Conservation (phyloP, 495 filamentous ascomycete genomes). For the Hyaloscypha bicolor region DNA sequence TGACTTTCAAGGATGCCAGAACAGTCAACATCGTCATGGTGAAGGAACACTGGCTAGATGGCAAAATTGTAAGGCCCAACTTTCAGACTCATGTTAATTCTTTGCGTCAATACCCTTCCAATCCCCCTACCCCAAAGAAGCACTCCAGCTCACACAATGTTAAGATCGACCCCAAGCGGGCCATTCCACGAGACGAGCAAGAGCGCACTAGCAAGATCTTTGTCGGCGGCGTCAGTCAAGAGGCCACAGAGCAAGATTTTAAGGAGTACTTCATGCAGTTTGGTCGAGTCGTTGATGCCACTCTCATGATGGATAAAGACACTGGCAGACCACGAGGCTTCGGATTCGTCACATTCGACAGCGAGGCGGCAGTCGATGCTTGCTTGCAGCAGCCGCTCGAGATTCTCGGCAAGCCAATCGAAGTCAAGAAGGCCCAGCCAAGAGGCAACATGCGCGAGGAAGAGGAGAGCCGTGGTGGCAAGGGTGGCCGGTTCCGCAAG, state of each 20-base stretch:
- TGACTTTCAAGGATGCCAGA: conserved; percentile 96
- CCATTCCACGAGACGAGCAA: conserved; percentile 96
- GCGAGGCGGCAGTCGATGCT: conserved; percentile 90
- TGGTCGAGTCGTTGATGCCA: conserved; percentile 93
- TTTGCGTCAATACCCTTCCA: conserved; percentile 11
- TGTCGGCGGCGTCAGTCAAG: conserved; percentile 95
- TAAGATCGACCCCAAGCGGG: conserved; percentile 96
- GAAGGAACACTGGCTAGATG: conserved; percentile 97
- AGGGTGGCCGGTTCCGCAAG: conserved; percentile 47
- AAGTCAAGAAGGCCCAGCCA: conserved; percentile 97
- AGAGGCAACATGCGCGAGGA: conserved; percentile 93
- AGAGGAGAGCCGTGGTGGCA: conserved; percentile 62
- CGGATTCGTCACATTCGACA: conserved; percentile 98
- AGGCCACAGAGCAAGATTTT: conserved; percentile 93
- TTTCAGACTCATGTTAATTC: conserved; percentile 19
- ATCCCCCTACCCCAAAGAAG: conserved; percentile 1
- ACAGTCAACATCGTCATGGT: conserved; percentile 99
- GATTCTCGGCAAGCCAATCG: conserved; percentile 93
- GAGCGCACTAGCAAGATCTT: conserved; percentile 98
- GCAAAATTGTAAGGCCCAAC: conserved; percentile 82
- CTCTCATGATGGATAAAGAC: conserved; percentile 99
- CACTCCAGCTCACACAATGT: conserved; percentile 22
- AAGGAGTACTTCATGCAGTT: conserved; percentile 96
- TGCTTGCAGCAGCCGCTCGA: conserved; percentile 78
- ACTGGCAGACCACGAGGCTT: conserved; percentile 94